A percentile compares a stretch with the other conserved stretches of the same genome.
Conservation (phyloP, 495 filamentous ascomycete genomes). For the Tuber borchii region DNA sequence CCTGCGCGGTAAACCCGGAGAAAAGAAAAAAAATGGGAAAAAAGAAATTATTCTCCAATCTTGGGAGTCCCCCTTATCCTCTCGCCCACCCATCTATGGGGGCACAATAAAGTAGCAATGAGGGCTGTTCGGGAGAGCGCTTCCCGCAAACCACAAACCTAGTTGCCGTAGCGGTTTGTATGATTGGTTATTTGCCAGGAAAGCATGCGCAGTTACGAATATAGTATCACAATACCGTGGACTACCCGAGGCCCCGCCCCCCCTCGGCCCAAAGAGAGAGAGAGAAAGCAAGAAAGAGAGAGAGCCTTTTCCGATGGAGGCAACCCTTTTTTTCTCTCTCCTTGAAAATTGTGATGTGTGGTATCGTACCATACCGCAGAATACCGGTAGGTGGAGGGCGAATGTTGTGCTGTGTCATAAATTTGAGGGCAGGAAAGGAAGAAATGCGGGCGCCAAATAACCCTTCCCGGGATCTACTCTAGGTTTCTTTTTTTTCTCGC, state of each 20-base stretch:
- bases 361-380: neutral
- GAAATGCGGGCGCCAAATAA: neutral
- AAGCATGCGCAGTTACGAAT: neutral
- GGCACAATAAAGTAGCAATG: neutral
- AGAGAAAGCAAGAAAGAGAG: too few species aligned
- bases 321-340: neutral
- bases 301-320: neutral
- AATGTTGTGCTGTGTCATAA: neutral
- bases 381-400: neutral
- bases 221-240: neutral
- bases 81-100: neutral
- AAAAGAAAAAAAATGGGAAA: neutral
- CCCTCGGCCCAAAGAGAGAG: too few species aligned
- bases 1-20: neutral
- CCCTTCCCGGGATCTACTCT: neutral
- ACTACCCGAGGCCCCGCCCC: too few species aligned
- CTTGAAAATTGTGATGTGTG: neutral
- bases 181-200: neutral
- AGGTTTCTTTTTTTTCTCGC: neutral
- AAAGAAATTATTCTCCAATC: neutral
- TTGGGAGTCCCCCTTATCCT: neutral
- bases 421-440: neutral
- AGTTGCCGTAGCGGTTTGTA: neutral
- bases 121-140: neutral
- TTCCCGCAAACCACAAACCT: neutral